phyloP scores from a whole-genome alignment of 2,329 filamentous ascomycete genomes.

The Cladosporium sp. region DNA sequence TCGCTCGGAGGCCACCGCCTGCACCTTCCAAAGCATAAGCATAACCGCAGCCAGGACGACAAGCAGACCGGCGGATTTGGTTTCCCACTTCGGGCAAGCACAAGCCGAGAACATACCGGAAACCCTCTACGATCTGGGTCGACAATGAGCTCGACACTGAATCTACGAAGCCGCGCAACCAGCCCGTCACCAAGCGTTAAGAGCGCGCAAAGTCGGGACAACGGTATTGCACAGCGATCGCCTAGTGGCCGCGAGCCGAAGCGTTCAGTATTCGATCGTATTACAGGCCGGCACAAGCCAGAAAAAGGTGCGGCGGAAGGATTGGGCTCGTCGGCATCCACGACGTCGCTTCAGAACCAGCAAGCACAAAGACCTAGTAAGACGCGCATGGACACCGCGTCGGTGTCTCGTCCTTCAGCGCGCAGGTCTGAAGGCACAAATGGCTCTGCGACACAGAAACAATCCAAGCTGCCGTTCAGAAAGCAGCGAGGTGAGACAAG shows the following conservation, averaged over 20 bases:
- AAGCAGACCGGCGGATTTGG: conserved; percentile 33
- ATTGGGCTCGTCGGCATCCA: conserved; percentile 35
- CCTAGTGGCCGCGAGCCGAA: conserved; percentile 45
- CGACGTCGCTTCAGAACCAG: conserved; percentile 34
- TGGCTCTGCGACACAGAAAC: conserved; percentile 19
- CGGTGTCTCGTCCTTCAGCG: conserved; percentile 18
- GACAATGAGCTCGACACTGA: conserved; percentile 43
- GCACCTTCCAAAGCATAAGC: conserved; percentile 60
- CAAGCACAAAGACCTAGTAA: conserved; percentile 18
- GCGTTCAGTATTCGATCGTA: conserved; percentile 48
- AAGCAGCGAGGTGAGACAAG: conserved; percentile 41
- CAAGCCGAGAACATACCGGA: conserved; percentile 68
- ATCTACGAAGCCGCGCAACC: conserved; percentile 57
- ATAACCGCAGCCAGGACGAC: conserved; percentile 61
- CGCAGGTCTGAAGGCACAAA: conserved; percentile 16
- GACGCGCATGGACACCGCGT: conserved; percentile 22
- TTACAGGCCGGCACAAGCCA: conserved; percentile 46
- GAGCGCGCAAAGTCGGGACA: conserved; percentile 51
- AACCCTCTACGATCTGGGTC: conserved; percentile 46
- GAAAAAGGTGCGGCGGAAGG: conserved; percentile 31
- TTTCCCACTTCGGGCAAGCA: conserved; percentile 61
- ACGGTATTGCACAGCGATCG: conserved; percentile 44
- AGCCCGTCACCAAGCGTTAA: conserved; percentile 75
- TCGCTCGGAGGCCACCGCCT: conserved; percentile 51
- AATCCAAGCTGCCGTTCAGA: conserved; percentile 49